These are phyloP conservation scores for Fusarium hainanense DNA, from an alignment of 2,329 filamentous ascomycete genomes.

Conservation along the genomic window DNA sequence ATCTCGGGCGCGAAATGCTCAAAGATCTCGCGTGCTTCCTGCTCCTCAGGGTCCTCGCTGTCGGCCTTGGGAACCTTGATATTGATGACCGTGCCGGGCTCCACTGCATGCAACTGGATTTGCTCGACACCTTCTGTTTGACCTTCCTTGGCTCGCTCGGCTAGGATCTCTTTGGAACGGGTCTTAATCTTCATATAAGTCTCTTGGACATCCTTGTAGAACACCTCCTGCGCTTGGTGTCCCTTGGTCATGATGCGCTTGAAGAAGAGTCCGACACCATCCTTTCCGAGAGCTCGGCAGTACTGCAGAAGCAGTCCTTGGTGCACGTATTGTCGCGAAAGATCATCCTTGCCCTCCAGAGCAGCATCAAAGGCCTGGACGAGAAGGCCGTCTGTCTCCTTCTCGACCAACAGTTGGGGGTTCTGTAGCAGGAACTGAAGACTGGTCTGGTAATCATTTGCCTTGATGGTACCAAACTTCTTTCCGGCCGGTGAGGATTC, in stretches of 20 bases:
- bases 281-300: conserved; percentile 86
- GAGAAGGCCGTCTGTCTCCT: conserved; percentile 89
- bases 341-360: conserved; percentile 79
- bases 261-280: conserved; percentile 94
- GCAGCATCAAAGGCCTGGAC: conserved; percentile 92
- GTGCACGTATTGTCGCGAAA: conserved; percentile 88
- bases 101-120: conserved; percentile 96
- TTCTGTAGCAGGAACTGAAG: conserved; percentile 83
- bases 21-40: conserved; percentile 78
- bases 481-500: conserved; percentile 82
- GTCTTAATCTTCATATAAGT: conserved; percentile 86
- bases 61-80: conserved; percentile 81
- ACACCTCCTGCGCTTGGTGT: conserved; percentile 90
- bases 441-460: conserved; percentile 77
- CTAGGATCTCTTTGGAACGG: conserved; percentile 77
- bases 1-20: conserved; percentile 85
- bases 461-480: conserved; percentile 81
- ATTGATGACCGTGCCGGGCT: conserved; percentile 90
- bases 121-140: conserved; percentile 83
- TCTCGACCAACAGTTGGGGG: conserved; percentile 82
- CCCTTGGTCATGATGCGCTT: conserved; percentile 90
- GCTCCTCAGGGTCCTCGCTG: conserved; percentile 72
- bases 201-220: conserved; percentile 90
- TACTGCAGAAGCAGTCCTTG: conserved; percentile 94
- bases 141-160: conserved; percentile 62